A percentile compares a stretch with the other conserved stretches of the same genome.
These are phyloP conservation scores for Lactarius pseudohatsudake DNA, from an alignment of 768 basidiomycete genomes.

Conservation along the genomic window DNA sequence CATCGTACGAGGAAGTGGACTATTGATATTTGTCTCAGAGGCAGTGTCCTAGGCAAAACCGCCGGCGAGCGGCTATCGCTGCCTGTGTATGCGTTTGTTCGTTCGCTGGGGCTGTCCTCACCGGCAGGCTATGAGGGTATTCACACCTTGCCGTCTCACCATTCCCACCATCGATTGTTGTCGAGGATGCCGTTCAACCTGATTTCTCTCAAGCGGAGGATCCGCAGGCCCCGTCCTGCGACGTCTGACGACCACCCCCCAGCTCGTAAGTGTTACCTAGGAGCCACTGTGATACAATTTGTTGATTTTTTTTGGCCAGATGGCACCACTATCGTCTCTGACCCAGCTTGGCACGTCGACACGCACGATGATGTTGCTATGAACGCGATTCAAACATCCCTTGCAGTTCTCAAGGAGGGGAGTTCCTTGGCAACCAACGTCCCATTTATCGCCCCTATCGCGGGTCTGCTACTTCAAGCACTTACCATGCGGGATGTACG, in stretches of 20 bases:
- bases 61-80: too few relatives aligned
- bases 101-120: too few relatives aligned
- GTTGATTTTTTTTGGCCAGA: neutral
- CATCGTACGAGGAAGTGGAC: too few relatives aligned
- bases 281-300: neutral
- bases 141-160: too few relatives aligned
- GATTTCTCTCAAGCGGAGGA: neutral
- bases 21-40: too few relatives aligned
- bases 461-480: neutral
- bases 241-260: neutral
- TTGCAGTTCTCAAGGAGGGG: neutral
- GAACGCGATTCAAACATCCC: neutral
- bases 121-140: too few relatives aligned
- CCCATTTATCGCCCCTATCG: neutral
- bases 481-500: neutral
- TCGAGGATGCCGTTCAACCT: neutral
- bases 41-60: too few relatives aligned
- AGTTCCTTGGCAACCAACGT: neutral
- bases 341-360: neutral
- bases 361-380: neutral
- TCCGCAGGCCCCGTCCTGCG: neutral
- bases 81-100: too few relatives aligned
- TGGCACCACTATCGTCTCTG: neutral
- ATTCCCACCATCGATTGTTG: neutral
- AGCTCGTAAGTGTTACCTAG: neutral